phyloP scores from a whole-genome alignment of 257 asterid genomes.

The Henckelia pumila region DNA sequence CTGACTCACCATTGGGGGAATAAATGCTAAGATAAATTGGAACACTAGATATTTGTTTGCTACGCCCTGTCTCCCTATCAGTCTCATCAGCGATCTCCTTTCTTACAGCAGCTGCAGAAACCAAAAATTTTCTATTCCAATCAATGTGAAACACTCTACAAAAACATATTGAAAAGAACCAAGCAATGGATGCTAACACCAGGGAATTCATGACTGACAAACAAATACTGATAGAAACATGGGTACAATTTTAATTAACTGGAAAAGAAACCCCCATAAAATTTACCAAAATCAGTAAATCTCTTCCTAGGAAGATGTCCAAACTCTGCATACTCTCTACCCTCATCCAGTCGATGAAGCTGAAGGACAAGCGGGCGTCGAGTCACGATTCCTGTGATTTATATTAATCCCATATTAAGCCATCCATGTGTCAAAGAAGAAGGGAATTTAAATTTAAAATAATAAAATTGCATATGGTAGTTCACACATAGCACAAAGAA shows the following conservation, averaged over 20 bases:
- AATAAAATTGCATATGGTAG: neutral
- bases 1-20: slow-evolving; percentile 72
- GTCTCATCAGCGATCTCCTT: slow-evolving; percentile 94
- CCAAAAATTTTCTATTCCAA: slow-evolving; percentile 18
- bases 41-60: slow-evolving; percentile 77
- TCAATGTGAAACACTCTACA: neutral
- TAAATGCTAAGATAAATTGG: slow-evolving; percentile 93
- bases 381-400: slow-evolving; percentile 63
- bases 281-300: slow-evolving; percentile 72
- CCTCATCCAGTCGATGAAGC: slow-evolving; percentile 72
- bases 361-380: slow-evolving; percentile 81
- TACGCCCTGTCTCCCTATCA: slow-evolving; percentile 92
- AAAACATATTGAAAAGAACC: slow-evolving; percentile 13
- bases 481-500: slow-evolving; percentile 13
- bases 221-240: slow-evolving; percentile 6
- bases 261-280: neutral
- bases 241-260: neutral
- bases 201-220: neutral
- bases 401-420: slow-evolving; percentile 15
- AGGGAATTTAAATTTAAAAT: neutral
- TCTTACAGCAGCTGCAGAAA: slow-evolving; percentile 80
- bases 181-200: neutral
- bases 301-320: slow-evolving; percentile 76
- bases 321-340: slow-evolving; percentile 78
- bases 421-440: neutral